These are phyloP conservation scores for Populus hybrid DNA, from an alignment of 441 rosid genomes.

Conservation along the genomic window DNA sequence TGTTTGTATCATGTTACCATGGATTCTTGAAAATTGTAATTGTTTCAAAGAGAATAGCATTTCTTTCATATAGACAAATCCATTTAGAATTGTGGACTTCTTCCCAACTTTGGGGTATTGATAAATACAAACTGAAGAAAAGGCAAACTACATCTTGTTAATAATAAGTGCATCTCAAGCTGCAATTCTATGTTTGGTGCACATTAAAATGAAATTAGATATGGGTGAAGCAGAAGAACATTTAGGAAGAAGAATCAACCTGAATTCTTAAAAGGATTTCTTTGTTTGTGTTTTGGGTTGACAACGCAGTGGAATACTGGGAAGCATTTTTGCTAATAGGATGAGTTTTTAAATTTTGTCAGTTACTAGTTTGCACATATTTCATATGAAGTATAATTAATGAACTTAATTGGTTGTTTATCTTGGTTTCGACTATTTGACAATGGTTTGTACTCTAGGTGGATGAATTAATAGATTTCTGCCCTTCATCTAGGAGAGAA, in stretches of 20 bases:
- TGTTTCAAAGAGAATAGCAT: too few species aligned
- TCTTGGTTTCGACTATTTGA: not conserved
- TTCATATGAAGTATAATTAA: not conserved
- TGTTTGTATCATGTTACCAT: not conserved
- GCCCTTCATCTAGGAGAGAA: too few species aligned
- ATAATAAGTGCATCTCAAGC: conserved; percentile 2
- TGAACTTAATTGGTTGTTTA: not conserved
- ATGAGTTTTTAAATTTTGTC: not conserved
- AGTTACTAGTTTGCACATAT: not conserved
- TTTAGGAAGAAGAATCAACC: too few species aligned
- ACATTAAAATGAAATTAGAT: not conserved
- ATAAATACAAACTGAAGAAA: not conserved
- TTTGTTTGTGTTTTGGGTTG: not conserved
- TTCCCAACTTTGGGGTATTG: not conserved
- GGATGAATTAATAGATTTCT: too few species aligned
- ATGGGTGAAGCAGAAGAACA: too few species aligned
- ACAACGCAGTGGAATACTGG: not conserved
- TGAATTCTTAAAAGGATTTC: not conserved
- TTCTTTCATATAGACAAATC: too few species aligned
- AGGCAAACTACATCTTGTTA: not conserved
- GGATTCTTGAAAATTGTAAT: too few species aligned
- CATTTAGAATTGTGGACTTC: too few species aligned
- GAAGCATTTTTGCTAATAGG: not conserved
- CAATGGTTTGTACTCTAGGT: too few species aligned
- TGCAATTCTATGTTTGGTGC: not conserved